These are phyloP conservation scores for Paramecium biaurelia DNA, from an alignment of 73 alveolate species.

Conservation along the genomic window DNA sequence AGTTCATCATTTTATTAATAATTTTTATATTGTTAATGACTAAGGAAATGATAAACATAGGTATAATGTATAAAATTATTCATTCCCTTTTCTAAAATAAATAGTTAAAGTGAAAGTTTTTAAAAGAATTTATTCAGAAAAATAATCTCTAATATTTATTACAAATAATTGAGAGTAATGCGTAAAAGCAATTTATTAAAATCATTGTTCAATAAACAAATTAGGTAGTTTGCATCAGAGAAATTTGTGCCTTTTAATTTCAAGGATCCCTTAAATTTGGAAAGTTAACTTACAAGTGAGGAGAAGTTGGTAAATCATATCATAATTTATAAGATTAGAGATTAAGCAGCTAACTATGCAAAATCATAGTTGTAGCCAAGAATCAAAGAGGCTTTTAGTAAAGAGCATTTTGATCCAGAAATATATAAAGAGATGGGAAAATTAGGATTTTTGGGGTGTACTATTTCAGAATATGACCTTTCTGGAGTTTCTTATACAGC, in stretches of 20 bases:
- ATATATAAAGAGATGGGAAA: constrained; percentile 78
- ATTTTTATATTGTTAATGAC: too few relatives aligned
- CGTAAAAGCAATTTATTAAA: not conserved
- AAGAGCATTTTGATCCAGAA: constrained; percentile 72
- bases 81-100: too few relatives aligned
- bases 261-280: constrained; percentile 47
- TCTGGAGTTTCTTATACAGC: constrained; percentile 89
- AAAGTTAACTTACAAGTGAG: constrained; percentile 40
- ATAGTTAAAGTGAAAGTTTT: too few relatives aligned
- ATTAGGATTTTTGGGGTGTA: constrained; percentile 85
- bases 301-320: not conserved
- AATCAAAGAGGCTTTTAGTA: constrained; percentile 69
- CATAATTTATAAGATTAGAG: constrained; percentile 56
- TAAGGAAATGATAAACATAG: too few relatives aligned
- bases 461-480: constrained; percentile 79
- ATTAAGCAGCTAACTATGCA: constrained; percentile 75
- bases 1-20: too few relatives aligned
- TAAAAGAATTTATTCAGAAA: too few relatives aligned
- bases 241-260: constrained; percentile 30
- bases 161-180: not conserved
- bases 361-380: constrained; percentile 73
- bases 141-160: not conserved
- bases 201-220: not conserved
- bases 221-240: not conserved
- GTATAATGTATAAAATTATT: too few relatives aligned